phyloP scores from a whole-genome alignment of 495 filamentous ascomycete species.

The Lasiosphaeriaceae sp. region DNA sequence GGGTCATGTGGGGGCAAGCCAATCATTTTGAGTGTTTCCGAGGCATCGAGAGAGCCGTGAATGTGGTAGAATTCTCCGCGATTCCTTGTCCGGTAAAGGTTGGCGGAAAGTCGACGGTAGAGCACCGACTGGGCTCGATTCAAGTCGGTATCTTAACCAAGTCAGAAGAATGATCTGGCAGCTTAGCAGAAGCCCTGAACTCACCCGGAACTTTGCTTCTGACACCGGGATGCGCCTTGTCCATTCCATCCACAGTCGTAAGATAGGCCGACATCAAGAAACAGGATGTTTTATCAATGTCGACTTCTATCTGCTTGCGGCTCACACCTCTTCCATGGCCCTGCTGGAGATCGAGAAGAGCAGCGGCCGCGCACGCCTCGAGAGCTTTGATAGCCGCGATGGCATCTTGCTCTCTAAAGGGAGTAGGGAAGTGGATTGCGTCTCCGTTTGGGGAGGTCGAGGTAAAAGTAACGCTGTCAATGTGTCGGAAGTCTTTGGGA shows the following conservation, averaged over 20 bases:
- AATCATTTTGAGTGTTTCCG: slow-evolving; percentile 65
- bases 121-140: slow-evolving; percentile 65
- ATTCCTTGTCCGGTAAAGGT: slow-evolving; percentile 67
- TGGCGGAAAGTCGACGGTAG: slow-evolving; percentile 71
- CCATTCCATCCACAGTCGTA: slow-evolving; percentile 65
- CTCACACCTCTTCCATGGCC: slow-evolving; percentile 22
- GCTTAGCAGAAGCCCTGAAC: slow-evolving; percentile 17
- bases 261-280: slow-evolving; percentile 73
- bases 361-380: slow-evolving; percentile 63
- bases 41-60: slow-evolving; percentile 72
- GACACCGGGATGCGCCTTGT: slow-evolving; percentile 57
- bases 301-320: slow-evolving; percentile 41
- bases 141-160: slow-evolving; percentile 60
- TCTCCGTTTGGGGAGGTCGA: slow-evolving; percentile 28
- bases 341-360: slow-evolving; percentile 56
- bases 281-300: slow-evolving; percentile 59
- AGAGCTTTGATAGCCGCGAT: slow-evolving; percentile 64
- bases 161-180: slow-evolving; percentile 19
- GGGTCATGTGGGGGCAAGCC: slow-evolving; percentile 61
- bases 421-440: slow-evolving; percentile 52
- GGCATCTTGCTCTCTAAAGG: slow-evolving; percentile 68
- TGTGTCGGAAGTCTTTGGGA: slow-evolving; percentile 27
- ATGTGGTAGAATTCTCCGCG: slow-evolving; percentile 69
- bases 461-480: slow-evolving; percentile 26
- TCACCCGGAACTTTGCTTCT: slow-evolving; percentile 60